phyloP scores from a whole-genome alignment of 805 yeast genomes.

The Pichia deserticola region DNA sequence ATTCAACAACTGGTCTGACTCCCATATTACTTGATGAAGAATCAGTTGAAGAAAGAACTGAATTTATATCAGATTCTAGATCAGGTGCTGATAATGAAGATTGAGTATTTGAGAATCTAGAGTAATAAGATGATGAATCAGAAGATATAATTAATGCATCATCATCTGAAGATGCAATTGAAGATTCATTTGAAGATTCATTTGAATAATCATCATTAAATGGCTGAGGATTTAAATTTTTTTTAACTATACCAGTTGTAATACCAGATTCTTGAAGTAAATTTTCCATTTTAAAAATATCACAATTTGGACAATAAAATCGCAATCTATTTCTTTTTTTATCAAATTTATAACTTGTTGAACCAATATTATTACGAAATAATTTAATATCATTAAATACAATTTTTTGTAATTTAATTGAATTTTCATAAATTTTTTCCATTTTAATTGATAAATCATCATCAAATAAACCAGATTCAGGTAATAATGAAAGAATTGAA shows the following conservation, averaged over 20 bases:
- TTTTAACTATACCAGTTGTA: slow-evolving; percentile 25
- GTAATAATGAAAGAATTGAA: slow-evolving; percentile 8
- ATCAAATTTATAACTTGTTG: slow-evolving; percentile 36
- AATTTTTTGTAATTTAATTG: slow-evolving; percentile 14
- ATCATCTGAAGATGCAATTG: too few species aligned
- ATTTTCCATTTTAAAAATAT: slow-evolving; percentile 45
- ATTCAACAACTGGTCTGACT: neutral
- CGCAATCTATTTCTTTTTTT: slow-evolving; percentile 26
- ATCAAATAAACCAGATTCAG: slow-evolving; percentile 23
- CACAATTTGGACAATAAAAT: slow-evolving; percentile 67
- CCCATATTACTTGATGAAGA: neutral
- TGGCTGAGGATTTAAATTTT: neutral
- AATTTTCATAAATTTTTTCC: slow-evolving; percentile 7
- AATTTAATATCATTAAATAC: slow-evolving; percentile 16
- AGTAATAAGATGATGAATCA: neutral
- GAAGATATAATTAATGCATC: neutral
- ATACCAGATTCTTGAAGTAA: slow-evolving; percentile 55
- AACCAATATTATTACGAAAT: slow-evolving; percentile 22
- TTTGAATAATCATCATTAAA: too few species aligned
- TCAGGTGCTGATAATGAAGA: slow-evolving; percentile 7
- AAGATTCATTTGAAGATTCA: too few species aligned
- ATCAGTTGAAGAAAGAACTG: neutral
- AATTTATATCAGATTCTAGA: neutral
- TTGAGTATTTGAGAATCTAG: neutral
- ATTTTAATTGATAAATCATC: slow-evolving; percentile 10